A percentile compares a stretch with the other conserved stretches of the same genome.
Conservation (phyloP, 257 asterid genomes). For the Nicotiana knightiana region DNA sequence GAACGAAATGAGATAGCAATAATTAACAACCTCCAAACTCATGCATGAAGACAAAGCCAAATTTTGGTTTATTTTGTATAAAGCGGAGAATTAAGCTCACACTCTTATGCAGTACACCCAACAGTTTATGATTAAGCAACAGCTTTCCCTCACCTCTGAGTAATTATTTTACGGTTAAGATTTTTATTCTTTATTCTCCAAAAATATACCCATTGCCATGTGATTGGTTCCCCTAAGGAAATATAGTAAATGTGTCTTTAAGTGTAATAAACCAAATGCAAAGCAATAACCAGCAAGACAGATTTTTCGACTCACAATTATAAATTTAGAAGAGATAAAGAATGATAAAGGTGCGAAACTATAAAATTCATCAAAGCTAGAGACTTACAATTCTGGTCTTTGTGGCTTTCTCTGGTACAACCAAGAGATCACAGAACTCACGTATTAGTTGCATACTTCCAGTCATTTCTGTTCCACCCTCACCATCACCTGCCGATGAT, state of each 20-base stretch:
- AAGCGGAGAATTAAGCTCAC: neutral
- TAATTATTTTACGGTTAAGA: neutral
- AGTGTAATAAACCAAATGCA: neutral
- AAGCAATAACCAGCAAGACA: neutral
- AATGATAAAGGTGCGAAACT: neutral
- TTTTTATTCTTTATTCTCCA: neutral
- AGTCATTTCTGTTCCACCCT: constrained; percentile 92
- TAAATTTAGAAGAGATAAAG: neutral
- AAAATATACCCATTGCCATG: neutral
- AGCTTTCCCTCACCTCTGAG: neutral
- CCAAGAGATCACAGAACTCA: constrained; percentile 65
- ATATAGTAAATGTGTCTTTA: neutral
- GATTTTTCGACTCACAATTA: neutral
- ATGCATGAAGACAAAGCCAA: neutral
- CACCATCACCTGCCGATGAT: constrained; percentile 70
- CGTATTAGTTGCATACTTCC: constrained; percentile 80
- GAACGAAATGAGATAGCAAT: neutral
- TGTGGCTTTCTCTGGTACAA: constrained; percentile 57
- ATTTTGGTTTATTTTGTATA: neutral
- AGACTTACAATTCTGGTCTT: constrained; percentile 72
- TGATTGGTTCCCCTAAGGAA: neutral
- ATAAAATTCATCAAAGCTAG: neutral
- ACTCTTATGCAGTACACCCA: neutral
- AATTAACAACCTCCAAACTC: neutral
- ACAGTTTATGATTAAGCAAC: neutral